Evolutionary conservation across 129 eudicot genomes (phyloP).

Genomic region (Pulicaria dysenterica): DNA sequence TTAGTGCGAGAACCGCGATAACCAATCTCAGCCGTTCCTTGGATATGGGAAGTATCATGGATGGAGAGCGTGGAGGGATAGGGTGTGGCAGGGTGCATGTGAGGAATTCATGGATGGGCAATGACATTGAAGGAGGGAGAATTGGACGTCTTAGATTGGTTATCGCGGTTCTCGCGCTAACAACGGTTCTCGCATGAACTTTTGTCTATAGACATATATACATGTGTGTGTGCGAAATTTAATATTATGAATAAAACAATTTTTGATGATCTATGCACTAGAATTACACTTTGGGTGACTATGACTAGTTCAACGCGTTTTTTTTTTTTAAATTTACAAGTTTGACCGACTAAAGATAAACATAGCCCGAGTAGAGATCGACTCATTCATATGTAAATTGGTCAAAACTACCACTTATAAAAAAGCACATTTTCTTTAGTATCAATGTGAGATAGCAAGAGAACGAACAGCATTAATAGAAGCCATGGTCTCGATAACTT

Average conservation of each 20-base stretch:
- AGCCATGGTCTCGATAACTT: conserved; percentile 87
- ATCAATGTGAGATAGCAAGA: conserved; percentile 20
- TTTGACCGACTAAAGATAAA: not conserved
- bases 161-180: too few relatives aligned
- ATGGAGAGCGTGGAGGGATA: too few relatives aligned
- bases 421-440: not conserved
- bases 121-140: too few relatives aligned
- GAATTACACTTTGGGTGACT: not conserved
- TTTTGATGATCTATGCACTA: not conserved
- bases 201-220: too few relatives aligned
- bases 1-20: too few relatives aligned
- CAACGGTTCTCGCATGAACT: too few relatives aligned
- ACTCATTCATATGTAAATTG: not conserved
- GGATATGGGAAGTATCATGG: too few relatives aligned
- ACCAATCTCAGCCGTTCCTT: too few relatives aligned
- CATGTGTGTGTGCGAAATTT: too few relatives aligned
- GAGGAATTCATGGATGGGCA: too few relatives aligned
- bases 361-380: not conserved
- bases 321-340: not conserved
- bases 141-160: too few relatives aligned
- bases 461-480: conserved; percentile 73
- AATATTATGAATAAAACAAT: not conserved
- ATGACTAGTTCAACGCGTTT: not conserved
- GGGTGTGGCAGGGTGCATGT: too few relatives aligned
- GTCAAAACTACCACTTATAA: not conserved